Percentiles rank a stretch among this genome's conserved stretches.
Conservation (phyloP, 306 rosid species). For the Quercus berberidifolia region DNA sequence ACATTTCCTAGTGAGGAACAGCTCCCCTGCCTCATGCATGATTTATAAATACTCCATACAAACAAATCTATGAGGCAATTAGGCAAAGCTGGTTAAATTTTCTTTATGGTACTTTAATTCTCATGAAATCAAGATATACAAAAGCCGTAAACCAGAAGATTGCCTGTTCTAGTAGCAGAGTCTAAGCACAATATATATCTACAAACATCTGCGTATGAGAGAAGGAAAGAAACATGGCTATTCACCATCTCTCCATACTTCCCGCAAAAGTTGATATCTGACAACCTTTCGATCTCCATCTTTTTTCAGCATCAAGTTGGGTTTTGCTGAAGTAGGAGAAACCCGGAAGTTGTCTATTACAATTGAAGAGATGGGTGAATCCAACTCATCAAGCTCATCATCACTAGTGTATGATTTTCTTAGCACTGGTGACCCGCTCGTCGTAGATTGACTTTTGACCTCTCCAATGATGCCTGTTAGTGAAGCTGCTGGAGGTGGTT, state of each 20-base stretch:
- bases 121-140: neutral
- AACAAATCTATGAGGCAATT: too few species aligned
- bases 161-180: neutral
- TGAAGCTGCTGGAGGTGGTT: conserved; percentile 55
- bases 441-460: conserved; percentile 42
- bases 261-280: conserved; percentile 66
- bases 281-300: conserved; percentile 45
- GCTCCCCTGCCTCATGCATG: neutral
- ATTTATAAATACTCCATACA: neutral
- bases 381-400: conserved; percentile 83
- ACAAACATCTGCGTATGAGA: neutral
- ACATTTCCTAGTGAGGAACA: neutral
- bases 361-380: conserved; percentile 66
- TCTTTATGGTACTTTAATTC: neutral
- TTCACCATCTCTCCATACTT: conserved; percentile 61
- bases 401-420: conserved; percentile 72
- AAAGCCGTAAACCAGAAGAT: neutral
- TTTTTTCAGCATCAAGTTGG: conserved; percentile 21
- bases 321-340: conserved; percentile 23
- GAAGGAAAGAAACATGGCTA: conserved; percentile 16
- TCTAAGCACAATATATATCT: neutral
- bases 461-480: conserved; percentile 47
- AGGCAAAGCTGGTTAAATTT: neutral
- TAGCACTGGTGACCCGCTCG: conserved; percentile 51
- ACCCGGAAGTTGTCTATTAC: conserved; percentile 40